Conservation (phyloP, 2,329 filamentous ascomycete species). For the Emmonsiellopsis sp. region DNA sequence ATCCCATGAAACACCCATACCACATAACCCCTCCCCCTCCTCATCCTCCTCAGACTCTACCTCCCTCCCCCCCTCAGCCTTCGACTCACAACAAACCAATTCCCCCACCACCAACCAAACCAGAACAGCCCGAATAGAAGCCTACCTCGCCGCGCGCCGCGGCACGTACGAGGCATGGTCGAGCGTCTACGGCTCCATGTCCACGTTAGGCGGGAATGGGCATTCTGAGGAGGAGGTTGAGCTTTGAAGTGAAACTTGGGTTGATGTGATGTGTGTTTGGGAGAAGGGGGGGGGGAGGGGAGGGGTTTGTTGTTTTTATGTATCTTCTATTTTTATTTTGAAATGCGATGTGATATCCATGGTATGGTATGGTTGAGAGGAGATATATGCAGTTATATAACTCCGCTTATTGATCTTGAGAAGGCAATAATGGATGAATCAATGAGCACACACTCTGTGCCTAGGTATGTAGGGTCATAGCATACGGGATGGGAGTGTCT, state of each 20-base stretch:
- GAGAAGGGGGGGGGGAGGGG: no score
- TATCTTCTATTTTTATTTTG: no score
- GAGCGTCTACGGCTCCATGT: constrained; percentile 28
- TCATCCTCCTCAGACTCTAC: constrained; percentile 12
- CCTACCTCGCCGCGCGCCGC: constrained; percentile 32
- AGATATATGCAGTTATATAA: no score
- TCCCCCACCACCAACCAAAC: neutral
- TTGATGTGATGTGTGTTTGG: no score
- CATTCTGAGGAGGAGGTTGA: constrained; percentile 35
- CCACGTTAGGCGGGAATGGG: constrained; percentile 30
- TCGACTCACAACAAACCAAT: constrained; percentile 14
- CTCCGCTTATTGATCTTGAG: no score
- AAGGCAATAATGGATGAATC: no score
- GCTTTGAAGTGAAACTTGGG: constrained; percentile 17
- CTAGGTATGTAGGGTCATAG: no score
- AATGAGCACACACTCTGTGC: no score
- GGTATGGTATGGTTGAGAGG: no score
- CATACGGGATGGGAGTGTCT: no score
- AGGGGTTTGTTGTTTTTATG: no score
- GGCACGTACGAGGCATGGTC: constrained; percentile 34
- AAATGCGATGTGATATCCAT: no score
- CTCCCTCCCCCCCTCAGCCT: constrained; percentile 20
- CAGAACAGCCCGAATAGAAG: constrained; percentile 18
- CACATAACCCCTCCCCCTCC: neutral
- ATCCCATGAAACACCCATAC: neutral